Percentiles rank a stretch among this genome's conserved stretches.
These are phyloP conservation scores for Sclerotinia nivalis DNA, from an alignment of 2,329 filamentous ascomycete genomes.

Conservation along the genomic window DNA sequence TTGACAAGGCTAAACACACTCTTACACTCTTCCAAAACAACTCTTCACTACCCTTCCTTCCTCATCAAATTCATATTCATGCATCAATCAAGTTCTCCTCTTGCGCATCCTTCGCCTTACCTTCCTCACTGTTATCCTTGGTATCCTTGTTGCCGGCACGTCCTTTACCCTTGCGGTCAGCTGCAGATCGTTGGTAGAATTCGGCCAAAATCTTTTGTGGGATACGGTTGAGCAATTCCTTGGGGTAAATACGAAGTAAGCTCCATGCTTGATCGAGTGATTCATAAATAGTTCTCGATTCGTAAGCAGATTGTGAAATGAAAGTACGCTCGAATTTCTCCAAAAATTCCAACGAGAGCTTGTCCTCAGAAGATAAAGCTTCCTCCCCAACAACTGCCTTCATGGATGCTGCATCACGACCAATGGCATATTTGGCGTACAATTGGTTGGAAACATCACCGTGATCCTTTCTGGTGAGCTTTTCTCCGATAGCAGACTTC, in stretches of 20 bases:
- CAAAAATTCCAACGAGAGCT: slow-evolving; percentile 95
- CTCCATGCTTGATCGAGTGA: slow-evolving; percentile 96
- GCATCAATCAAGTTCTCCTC: slow-evolving; percentile 64
- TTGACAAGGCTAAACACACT: slow-evolving; percentile 25
- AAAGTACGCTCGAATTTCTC: slow-evolving; percentile 98
- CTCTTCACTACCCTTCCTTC: background rate
- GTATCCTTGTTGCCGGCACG: slow-evolving; percentile 50
- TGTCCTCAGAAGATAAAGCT: slow-evolving; percentile 91
- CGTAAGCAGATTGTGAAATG: slow-evolving; percentile 89
- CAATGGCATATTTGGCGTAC: slow-evolving; percentile 99
- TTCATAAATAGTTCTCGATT: slow-evolving; percentile 87
- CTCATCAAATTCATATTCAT: slow-evolving; percentile 40
- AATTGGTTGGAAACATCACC: slow-evolving; percentile 99
- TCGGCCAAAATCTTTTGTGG: slow-evolving; percentile 80
- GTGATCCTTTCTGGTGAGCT: slow-evolving; percentile 94
- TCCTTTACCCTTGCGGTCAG: slow-evolving; percentile 63
- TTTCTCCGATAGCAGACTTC: slow-evolving; percentile 99
- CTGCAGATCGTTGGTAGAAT: slow-evolving; percentile 71
- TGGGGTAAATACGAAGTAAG: slow-evolving; percentile 93
- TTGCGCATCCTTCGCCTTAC: slow-evolving; percentile 44
- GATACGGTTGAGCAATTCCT: slow-evolving; percentile 95
- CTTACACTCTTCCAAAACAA: slow-evolving; percentile 16
- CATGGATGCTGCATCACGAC: slow-evolving; percentile 97
- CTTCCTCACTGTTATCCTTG: slow-evolving; percentile 43
- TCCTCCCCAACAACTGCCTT: slow-evolving; percentile 99